phyloP scores from a whole-genome alignment of 1,284 basidiomycete genomes.

The Cystobasidiaceae sp. region DNA sequence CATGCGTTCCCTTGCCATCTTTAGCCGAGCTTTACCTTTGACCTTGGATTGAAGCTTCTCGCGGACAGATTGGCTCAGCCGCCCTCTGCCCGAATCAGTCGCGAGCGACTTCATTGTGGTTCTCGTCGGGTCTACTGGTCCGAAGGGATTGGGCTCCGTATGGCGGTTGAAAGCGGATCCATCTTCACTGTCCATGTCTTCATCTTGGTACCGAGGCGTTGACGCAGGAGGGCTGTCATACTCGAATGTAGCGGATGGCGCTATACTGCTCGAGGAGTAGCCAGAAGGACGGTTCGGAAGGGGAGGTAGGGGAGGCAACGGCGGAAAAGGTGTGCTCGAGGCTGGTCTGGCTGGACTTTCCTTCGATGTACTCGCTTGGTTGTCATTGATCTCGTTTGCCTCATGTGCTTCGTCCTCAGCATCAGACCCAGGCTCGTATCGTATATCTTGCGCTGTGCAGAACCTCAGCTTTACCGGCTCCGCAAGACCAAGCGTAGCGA shows the following conservation, averaged over 20 bases:
- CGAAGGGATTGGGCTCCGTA: background rate
- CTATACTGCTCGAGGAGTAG: background rate
- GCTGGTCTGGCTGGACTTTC: too few species aligned
- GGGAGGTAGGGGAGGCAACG: too few species aligned
- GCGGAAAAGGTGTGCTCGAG: too few species aligned
- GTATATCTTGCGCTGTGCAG: conserved; percentile 10
- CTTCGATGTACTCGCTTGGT: background rate
- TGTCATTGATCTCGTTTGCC: background rate
- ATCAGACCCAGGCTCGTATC: background rate
- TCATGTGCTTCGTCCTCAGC: too few species aligned
- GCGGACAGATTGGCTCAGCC: background rate
- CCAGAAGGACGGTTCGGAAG: too few species aligned
- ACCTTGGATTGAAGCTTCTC: background rate
- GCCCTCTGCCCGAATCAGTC: conserved; percentile 1
- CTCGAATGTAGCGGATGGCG: background rate
- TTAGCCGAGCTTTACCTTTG: background rate
- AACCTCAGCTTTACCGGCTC: background rate
- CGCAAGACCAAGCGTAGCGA: background rate
- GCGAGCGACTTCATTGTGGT: conserved; percentile 13
- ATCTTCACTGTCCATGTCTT: background rate
- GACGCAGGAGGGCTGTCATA: too few species aligned
- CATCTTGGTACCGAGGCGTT: too few species aligned
- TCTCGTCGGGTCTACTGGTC: conserved; percentile 7
- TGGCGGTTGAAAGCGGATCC: background rate
- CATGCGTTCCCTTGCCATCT: conserved; percentile 7